Base-by-base conservation (phyloP, 1,284 basidiomycete species). In the Agroathelia rolfsii region DNA sequence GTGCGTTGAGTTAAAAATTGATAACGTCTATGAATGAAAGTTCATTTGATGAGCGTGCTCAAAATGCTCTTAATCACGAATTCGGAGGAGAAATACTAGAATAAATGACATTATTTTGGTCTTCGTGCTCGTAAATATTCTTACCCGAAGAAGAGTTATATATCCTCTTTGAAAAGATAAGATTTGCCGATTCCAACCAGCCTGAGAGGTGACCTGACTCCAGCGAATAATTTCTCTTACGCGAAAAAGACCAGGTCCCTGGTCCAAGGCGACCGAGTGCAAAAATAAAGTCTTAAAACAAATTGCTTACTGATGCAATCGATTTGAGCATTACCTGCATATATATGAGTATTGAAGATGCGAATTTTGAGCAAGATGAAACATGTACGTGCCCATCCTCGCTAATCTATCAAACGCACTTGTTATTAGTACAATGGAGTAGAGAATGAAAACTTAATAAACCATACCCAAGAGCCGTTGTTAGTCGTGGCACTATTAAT, bases 121-220 rank as follows among this genome's bases (percentile, higher is more conserved):
- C n/a, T n/a, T n/a, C n/a, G n/a, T n/a, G n/a, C n/a, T n/a, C n/a
- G n/a, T n/a, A 4, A 37, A 27, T 5, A 14, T 11, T 39, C 62
- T 24, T 43, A 79, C 77, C 34, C 68, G 62, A 13, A 83, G 51
- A 9, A 81, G 41, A 0, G 70, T 72, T 9, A 81, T 50, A 38
- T 69, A 68, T 0, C 67, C 72, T 13, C 62, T 54, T 41, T 80
- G 76, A 37, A 81, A 82, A 0, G 76, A 79, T 12, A 82, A 53
- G 0, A 48, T 45, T 0, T 48, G 47, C 0, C 43, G 41, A 28
- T 37, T 51, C 15, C 45, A 53, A 16, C 53, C 61, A 3, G 56
- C 62, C 25, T 40, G 47, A 8, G 45, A 43, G 9, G 59, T 60
- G n/a, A 78, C 65, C 0, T 53, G 48, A 0, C 56, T 46, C 56